phyloP scores from a whole-genome alignment of 2,329 filamentous ascomycete species.

The Aureobasidium sp. region DNA sequence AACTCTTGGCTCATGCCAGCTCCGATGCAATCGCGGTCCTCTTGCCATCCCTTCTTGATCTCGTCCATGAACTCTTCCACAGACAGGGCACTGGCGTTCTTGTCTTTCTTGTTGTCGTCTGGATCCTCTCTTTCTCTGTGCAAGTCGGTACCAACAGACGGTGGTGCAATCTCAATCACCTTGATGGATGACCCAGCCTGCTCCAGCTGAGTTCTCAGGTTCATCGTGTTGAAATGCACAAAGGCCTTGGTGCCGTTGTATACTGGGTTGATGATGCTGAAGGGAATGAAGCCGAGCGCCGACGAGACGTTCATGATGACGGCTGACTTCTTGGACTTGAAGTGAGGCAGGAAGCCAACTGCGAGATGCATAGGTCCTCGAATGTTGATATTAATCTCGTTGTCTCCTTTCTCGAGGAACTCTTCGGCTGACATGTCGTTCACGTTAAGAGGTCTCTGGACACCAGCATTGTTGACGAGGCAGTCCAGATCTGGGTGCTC shows the following conservation, averaged over 20 bases:
- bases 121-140: slow-evolving; percentile 48
- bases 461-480: slow-evolving; percentile 51
- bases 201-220: slow-evolving; percentile 43
- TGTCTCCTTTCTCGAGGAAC: slow-evolving; percentile 43
- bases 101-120: slow-evolving; percentile 50
- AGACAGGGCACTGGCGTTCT: slow-evolving; percentile 38
- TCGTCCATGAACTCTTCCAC: slow-evolving; percentile 48
- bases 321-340: slow-evolving; percentile 34
- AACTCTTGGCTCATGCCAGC: slow-evolving; percentile 36
- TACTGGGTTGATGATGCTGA: slow-evolving; percentile 46
- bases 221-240: slow-evolving; percentile 49
- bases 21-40: slow-evolving; percentile 40
- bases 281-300: slow-evolving; percentile 45
- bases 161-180: slow-evolving; percentile 44
- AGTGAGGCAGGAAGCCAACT: slow-evolving; percentile 40
- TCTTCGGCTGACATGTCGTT: slow-evolving; percentile 27
- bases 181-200: slow-evolving; percentile 31
- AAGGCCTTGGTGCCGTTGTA: slow-evolving; percentile 54
- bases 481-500: slow-evolving; percentile 50
- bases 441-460: slow-evolving; percentile 41
- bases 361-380: slow-evolving; percentile 49
- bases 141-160: slow-evolving; percentile 36
- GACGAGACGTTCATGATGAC: slow-evolving; percentile 48
- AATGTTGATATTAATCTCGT: slow-evolving; percentile 52
- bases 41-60: slow-evolving; percentile 36